phyloP scores from a whole-genome alignment of 805 yeast genomes.

The Myxozyma sirexii region DNA sequence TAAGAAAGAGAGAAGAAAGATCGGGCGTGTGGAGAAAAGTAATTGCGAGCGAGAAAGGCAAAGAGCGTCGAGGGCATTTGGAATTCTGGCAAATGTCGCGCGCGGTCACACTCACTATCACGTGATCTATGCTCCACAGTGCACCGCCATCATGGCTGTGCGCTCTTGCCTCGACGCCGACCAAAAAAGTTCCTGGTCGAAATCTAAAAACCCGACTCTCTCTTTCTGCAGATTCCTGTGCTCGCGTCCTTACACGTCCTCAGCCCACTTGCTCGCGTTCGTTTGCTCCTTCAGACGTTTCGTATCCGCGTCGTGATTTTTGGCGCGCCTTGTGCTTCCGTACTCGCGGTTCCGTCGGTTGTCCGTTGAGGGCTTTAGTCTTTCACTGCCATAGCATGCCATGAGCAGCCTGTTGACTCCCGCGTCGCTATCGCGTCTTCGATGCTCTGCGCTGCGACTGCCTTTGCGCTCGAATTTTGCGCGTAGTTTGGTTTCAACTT shows the following conservation, averaged over 20 bases:
- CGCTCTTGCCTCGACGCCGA: background rate
- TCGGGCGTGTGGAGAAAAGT: too few relatives aligned
- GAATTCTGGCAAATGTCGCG: too few relatives aligned
- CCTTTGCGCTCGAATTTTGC: background rate
- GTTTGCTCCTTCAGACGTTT: background rate
- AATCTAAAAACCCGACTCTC: background rate
- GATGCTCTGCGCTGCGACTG: background rate
- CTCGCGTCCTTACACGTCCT: background rate
- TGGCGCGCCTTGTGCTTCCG: too few relatives aligned
- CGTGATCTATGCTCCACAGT: background rate
- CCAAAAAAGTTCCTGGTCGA: background rate
- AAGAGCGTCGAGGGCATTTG: too few relatives aligned
- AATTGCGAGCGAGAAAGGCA: too few relatives aligned
- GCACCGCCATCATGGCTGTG: background rate
- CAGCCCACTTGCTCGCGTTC: background rate
- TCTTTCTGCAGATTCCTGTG: background rate
- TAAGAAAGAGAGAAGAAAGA: too few relatives aligned
- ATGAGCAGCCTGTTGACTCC: constrained; percentile 5
- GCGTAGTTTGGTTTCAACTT: background rate
- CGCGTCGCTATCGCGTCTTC: constrained; percentile 9
- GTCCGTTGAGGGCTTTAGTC: background rate
- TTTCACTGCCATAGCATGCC: background rate
- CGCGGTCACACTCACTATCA: background rate
- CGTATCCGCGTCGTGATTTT: background rate
- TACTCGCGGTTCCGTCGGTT: background rate